phyloP scores from a whole-genome alignment of 768 basidiomycete genomes.

The Roridomyces roridus region DNA sequence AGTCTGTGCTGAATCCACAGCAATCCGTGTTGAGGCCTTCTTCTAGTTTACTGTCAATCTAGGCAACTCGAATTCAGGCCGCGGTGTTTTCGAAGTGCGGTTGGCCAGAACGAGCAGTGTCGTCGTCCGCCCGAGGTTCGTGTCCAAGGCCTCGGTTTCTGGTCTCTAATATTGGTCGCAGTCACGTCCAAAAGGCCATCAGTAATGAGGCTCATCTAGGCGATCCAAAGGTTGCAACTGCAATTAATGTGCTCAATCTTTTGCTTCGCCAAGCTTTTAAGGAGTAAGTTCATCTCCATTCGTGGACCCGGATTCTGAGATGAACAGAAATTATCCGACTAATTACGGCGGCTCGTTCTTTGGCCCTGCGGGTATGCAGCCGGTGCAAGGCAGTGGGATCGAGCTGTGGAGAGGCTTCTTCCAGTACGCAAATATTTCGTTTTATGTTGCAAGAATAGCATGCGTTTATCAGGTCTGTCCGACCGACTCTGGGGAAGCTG shows the following conservation, averaged over 20 bases:
- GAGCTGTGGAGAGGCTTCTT: slow-evolving; percentile 57
- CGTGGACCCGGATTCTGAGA: not conserved
- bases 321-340: slow-evolving; percentile 44
- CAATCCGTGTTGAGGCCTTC: not conserved
- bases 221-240: slow-evolving; percentile 37
- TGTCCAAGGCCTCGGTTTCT: no score
- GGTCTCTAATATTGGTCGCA: no score
- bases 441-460: not conserved
- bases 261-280: slow-evolving; percentile 55
- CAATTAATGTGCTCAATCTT: slow-evolving; percentile 54
- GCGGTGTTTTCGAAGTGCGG: slow-evolving; percentile 31
- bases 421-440: slow-evolving; percentile 43
- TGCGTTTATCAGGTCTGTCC: slow-evolving; percentile 45
- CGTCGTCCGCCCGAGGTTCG: slow-evolving; percentile 42
- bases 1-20: not conserved
- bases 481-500: slow-evolving; percentile 46
- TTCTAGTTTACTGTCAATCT: slow-evolving; percentile 44
- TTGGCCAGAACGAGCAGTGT: slow-evolving; percentile 47
- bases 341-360: slow-evolving; percentile 56
- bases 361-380: slow-evolving; percentile 16
- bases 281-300: slow-evolving; percentile 37
- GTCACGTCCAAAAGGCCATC: slow-evolving; percentile 33
- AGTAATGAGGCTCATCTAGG: slow-evolving; percentile 7
- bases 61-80: slow-evolving; percentile 25
- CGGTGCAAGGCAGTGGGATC: slow-evolving; percentile 37